These are phyloP conservation scores for Didymella keratinophila DNA, from an alignment of 2,329 filamentous ascomycete species.

Conservation along the genomic window DNA sequence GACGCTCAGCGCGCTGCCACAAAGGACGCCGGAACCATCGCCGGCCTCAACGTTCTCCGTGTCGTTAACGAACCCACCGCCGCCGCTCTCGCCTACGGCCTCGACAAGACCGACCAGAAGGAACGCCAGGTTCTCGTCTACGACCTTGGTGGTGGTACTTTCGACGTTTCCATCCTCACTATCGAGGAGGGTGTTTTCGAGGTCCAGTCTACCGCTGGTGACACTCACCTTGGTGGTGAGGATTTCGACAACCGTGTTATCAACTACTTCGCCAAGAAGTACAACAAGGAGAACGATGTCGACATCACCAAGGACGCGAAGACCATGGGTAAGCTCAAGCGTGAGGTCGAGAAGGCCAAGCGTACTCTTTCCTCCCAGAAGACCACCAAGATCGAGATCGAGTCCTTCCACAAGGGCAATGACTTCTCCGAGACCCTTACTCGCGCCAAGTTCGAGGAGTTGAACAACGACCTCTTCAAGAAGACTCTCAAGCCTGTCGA, in stretches of 20 bases:
- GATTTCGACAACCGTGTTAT: conserved; percentile 99
- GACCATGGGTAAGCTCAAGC: conserved; percentile 99
- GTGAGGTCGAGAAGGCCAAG: conserved; percentile 99
- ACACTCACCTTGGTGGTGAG: conserved; percentile 97
- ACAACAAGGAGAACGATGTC: conserved; percentile 97
- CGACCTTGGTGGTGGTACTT: conserved; percentile 55
- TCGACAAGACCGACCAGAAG: conserved; percentile 57
- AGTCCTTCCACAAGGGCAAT: conserved; percentile 94
- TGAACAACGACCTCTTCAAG: conserved; percentile 99
- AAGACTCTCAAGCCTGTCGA: conserved; percentile 98
- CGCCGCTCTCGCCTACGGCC: conserved; percentile 91
- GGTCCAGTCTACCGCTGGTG: conserved; percentile 92
- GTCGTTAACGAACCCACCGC: conserved; percentile 97
- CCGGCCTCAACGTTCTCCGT: conserved; percentile 92
- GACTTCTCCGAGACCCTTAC: conserved; percentile 99
- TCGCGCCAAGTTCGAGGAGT: conserved; percentile 98
- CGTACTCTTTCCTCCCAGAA: conserved; percentile 92
- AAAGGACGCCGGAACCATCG: conserved; percentile 92
- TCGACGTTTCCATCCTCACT: conserved; percentile 71
- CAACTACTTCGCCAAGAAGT: conserved; percentile 93
- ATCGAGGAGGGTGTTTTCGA: conserved; percentile 94
- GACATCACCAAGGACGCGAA: conserved; percentile 94
- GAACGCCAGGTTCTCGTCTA: conserved; percentile 54
- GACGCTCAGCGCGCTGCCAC: conserved; percentile 97
- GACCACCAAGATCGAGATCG: conserved; percentile 94